A percentile compares a stretch with the other conserved stretches of the same genome.
These are phyloP conservation scores for Monilinia vaccinii-corymbosi DNA, from an alignment of 2,329 filamentous ascomycete species.

Conservation along the genomic window DNA sequence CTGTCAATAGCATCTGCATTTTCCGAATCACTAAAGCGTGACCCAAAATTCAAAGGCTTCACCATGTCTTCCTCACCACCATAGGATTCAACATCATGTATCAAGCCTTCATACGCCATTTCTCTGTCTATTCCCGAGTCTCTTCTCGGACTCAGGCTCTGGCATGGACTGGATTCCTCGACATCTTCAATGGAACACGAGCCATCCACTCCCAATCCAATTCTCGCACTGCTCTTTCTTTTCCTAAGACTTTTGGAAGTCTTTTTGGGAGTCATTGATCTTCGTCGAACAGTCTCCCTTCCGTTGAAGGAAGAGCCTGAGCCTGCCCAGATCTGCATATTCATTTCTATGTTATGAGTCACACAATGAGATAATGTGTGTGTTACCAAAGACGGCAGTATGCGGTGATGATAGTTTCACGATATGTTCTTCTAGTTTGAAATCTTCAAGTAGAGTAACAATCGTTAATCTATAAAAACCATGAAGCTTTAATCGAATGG, in stretches of 20 bases:
- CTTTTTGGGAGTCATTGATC: background rate
- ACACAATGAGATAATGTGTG: background rate
- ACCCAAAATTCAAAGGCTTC: background rate
- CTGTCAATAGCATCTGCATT: background rate
- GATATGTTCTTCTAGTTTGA: background rate
- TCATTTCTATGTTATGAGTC: background rate
- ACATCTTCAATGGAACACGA: background rate
- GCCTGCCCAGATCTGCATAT: conserved; percentile 3
- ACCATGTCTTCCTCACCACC: background rate
- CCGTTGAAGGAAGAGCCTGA: background rate
- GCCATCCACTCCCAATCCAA: background rate
- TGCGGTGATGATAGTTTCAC: background rate
- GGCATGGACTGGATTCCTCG: background rate
- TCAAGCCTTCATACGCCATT: background rate
- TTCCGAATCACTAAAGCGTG: too few relatives aligned
- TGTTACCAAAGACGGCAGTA: background rate
- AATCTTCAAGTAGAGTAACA: background rate
- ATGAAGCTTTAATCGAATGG: background rate
- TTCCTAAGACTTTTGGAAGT: background rate
- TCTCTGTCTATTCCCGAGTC: background rate
- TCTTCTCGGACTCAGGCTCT: background rate
- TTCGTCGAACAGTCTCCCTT: background rate
- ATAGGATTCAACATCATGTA: background rate
- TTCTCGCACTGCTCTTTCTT: background rate
- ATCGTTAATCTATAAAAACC: background rate